Percentiles rank a stretch among this genome's conserved stretches.
Evolutionary conservation across 2,329 filamentous ascomycete species (phyloP).

Genomic region (Coniochaeta ligniaria): DNA sequence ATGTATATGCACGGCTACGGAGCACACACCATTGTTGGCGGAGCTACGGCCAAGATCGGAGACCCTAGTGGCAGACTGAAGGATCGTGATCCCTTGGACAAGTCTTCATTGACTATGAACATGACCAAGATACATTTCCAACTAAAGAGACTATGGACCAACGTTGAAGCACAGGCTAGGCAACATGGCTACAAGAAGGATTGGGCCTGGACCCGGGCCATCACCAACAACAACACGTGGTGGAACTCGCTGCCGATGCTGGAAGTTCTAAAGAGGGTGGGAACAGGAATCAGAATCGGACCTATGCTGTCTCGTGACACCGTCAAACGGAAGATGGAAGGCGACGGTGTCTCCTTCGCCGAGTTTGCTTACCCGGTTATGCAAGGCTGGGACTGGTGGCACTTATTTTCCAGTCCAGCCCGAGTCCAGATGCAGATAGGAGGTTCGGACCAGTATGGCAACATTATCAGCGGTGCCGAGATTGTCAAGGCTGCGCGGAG

Average conservation of each 20-base stretch:
- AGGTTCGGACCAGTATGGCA: conserved; percentile 92
- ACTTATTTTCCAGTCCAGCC: conserved; percentile 57
- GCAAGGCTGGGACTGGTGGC: conserved; percentile 96
- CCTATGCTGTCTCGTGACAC: conserved; percentile 85
- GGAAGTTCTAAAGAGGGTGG: conserved; percentile 69
- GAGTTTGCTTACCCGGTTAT: conserved; percentile 92
- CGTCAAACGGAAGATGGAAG: conserved; percentile 79
- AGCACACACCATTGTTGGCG: conserved; percentile 61
- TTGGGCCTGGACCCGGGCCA: conserved; percentile 57
- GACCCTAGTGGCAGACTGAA: conserved; percentile 67
- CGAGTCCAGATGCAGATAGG: conserved; percentile 82
- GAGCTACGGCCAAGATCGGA: conserved; percentile 70
- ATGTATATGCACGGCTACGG: conserved; percentile 70
- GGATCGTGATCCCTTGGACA: conserved; percentile 47
- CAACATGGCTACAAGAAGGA: conserved; percentile 58
- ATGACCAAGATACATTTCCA: conserved; percentile 63
- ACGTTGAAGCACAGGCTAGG: conserved; percentile 59
- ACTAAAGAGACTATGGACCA: conserved; percentile 64
- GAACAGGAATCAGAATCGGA: conserved; percentile 67
- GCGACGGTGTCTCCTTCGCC: conserved; percentile 87
- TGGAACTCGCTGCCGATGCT: conserved; percentile 64
- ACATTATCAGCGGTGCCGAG: conserved; percentile 87
- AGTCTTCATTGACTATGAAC: conserved; percentile 52
- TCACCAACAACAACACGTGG: conserved; percentile 83
- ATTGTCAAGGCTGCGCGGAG: conserved; percentile 69